Percentiles rank a stretch among this genome's conserved stretches.
phyloP scores from a whole-genome alignment of 495 filamentous ascomycete species.

The Sordaria brevicollis region DNA sequence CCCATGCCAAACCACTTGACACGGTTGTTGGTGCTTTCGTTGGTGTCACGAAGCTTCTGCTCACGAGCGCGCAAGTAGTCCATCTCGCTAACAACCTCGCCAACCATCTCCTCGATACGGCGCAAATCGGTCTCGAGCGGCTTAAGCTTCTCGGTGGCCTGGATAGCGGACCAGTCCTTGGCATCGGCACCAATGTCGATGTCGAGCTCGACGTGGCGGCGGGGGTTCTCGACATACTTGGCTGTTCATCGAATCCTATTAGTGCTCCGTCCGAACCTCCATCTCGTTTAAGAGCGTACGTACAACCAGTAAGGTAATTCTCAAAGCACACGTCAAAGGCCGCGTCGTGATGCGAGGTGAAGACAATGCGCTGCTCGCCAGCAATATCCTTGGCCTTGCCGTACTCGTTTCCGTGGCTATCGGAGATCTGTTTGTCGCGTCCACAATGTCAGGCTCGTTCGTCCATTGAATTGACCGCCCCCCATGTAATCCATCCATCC shows the following conservation, averaged over 20 bases:
- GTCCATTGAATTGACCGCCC: neutral
- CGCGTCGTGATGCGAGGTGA: slow-evolving; percentile 88
- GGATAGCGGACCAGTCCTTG: slow-evolving; percentile 95
- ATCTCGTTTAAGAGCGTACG: slow-evolving; percentile 12
- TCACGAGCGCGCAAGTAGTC: slow-evolving; percentile 84
- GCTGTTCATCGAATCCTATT: slow-evolving; percentile 14
- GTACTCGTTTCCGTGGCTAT: slow-evolving; percentile 92
- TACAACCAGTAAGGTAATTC: slow-evolving; percentile 67
- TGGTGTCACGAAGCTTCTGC: slow-evolving; percentile 94
- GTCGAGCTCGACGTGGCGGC: slow-evolving; percentile 83
- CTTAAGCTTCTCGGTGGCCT: slow-evolving; percentile 94
- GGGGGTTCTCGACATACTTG: slow-evolving; percentile 44
- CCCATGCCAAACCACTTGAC: slow-evolving; percentile 98
- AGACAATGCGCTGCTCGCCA: slow-evolving; percentile 86
- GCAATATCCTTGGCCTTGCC: slow-evolving; percentile 81
- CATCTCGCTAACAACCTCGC: slow-evolving; percentile 76
- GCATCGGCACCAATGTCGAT: slow-evolving; percentile 98
- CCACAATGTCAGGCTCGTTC: neutral
- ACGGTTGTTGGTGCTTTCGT: slow-evolving; percentile 97
- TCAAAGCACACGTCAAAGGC: slow-evolving; percentile 98
- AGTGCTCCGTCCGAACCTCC: neutral
- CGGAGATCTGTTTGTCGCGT: slow-evolving; percentile 66
- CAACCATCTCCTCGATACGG: slow-evolving; percentile 79
- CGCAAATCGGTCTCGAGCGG: slow-evolving; percentile 92
- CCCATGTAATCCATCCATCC: neutral